Base-by-base conservation (phyloP, 2,329 filamentous ascomycete genomes). In the Graphium sp. region DNA sequence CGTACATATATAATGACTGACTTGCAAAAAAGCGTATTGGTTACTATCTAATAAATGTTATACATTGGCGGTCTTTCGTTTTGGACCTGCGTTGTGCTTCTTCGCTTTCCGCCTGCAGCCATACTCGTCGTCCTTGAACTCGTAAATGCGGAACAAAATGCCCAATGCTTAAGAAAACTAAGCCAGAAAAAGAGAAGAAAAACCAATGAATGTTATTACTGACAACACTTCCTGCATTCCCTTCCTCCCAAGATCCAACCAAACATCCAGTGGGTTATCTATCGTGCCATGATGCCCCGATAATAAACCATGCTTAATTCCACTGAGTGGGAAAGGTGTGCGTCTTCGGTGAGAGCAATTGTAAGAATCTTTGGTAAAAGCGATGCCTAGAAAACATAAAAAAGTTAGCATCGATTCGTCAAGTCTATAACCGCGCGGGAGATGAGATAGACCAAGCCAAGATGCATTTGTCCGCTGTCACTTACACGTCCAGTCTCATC, bases 261-360 rank as follows among this genome's bases (percentile, higher is more conserved):
- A 4, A 7, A 17, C 18, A 18, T 26, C 24, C 15, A 17, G 15
- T 7, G 5, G 9, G 17, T 24, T 15, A 5, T 14, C 25, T 28
- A 38, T 22, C 29, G 49, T 5, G 55, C 64, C 66, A 76, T 71
- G 22, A 78, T 58, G 32, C 65, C 63, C 33, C 61, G 60, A 47
- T 80, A 83, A 41, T 80, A 80, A 31, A 65, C 63, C 40, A 74
- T 59, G 38, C 76, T 74, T 39, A 83, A 56, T 35, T 79, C 69
- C 19, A 73, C 66, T 7, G 77, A 74, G 47, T 85, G 77, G 40
- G 66, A 62, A 34, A 83, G 52, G 39, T 77, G 66, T 22, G 71
- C 65, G 47, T 87, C 79, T 40, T 81, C 74, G 5, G 78, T 82
- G 29, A 87, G 54, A 2, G 74, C 74, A 21, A 79, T 49, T 27